phyloP scores from a whole-genome alignment of 805 yeast genomes.

The Lachancea fermentati region DNA sequence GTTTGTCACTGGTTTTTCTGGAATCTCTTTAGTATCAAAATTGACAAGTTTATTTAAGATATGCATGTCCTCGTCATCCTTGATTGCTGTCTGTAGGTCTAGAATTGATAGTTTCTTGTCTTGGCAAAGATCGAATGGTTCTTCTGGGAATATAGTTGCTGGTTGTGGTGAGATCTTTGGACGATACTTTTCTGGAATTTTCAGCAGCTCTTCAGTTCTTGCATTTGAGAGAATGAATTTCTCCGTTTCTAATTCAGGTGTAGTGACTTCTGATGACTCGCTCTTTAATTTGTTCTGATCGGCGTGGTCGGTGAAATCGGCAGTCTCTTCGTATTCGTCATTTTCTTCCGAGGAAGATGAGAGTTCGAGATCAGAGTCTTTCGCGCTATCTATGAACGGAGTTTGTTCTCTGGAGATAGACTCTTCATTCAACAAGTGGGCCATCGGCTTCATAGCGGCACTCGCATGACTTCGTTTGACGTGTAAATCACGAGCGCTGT shows the following conservation, averaged over 20 bases:
- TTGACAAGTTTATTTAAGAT: conserved; percentile 44
- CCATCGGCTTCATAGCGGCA: conserved; percentile 21
- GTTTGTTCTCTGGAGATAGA: conserved; percentile 19
- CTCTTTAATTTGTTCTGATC: conserved; percentile 21
- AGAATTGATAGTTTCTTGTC: conserved; percentile 30
- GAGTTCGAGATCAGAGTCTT: conserved; percentile 7
- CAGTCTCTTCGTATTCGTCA: conserved; percentile 14
- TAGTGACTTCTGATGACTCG: conserved; percentile 19
- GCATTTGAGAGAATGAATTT: conserved; percentile 13
- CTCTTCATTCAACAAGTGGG: conserved; percentile 30
- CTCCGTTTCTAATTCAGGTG: conserved; percentile 25
- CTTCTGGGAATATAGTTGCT: conserved; percentile 48
- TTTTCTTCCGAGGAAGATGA: conserved; percentile 14
- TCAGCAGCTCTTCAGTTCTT: conserved; percentile 16
- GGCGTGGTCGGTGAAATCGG: conserved; percentile 17
- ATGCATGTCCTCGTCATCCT: conserved; percentile 69
- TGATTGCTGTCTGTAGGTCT: conserved; percentile 47
- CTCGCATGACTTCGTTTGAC: conserved; percentile 11
- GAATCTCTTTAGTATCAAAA: conserved; percentile 6
- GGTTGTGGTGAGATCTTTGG: conserved; percentile 49
- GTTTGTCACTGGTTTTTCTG: conserved; percentile 1
- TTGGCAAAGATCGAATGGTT: conserved; percentile 8
- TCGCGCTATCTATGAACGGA: conserved; percentile 7
- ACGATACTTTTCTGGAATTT: conserved; percentile 35
- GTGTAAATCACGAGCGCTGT: not conserved